Conservation (phyloP, 169 alveolate genomes). For the Plasmodium inui region DNA sequence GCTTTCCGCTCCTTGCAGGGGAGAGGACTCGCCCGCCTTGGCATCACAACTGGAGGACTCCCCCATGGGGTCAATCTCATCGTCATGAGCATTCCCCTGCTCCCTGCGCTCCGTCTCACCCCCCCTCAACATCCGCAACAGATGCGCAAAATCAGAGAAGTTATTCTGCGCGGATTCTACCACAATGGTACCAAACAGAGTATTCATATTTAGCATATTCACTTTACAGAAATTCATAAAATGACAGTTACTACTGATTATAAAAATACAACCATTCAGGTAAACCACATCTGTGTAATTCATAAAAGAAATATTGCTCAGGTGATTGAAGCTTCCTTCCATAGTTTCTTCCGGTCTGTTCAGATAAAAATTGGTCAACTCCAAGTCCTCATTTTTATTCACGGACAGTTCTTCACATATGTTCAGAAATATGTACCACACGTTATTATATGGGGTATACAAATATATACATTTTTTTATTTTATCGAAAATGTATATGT, state of each 20-base stretch:
- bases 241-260: constrained; percentile 63
- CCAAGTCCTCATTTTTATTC: not conserved
- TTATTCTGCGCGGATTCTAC: constrained; percentile 2
- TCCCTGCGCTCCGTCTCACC: not conserved
- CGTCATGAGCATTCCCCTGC: not conserved
- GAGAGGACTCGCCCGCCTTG: not conserved
- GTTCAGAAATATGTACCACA: constrained; percentile 68
- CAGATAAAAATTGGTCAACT: not conserved
- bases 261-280: constrained; percentile 52
- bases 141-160: not conserved
- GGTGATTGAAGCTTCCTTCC: not conserved
- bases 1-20: not conserved
- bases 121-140: not conserved
- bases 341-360: not conserved
- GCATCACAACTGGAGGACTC: not conserved
- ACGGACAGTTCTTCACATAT: constrained; percentile 71
- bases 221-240: constrained; percentile 75
- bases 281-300: constrained; percentile 65
- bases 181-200: constrained; percentile 37
- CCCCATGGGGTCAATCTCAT: not conserved
- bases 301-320: constrained; percentile 67
- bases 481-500: constrained; percentile 70
- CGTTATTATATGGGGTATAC: constrained; percentile 74
- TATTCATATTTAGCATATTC: constrained; percentile 54
- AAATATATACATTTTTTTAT: constrained; percentile 71